Percentiles rank a stretch among this genome's conserved stretches.
These are phyloP conservation scores for Madurella mycetomatis DNA, from an alignment of 2,329 filamentous ascomycete genomes.

Conservation along the genomic window DNA sequence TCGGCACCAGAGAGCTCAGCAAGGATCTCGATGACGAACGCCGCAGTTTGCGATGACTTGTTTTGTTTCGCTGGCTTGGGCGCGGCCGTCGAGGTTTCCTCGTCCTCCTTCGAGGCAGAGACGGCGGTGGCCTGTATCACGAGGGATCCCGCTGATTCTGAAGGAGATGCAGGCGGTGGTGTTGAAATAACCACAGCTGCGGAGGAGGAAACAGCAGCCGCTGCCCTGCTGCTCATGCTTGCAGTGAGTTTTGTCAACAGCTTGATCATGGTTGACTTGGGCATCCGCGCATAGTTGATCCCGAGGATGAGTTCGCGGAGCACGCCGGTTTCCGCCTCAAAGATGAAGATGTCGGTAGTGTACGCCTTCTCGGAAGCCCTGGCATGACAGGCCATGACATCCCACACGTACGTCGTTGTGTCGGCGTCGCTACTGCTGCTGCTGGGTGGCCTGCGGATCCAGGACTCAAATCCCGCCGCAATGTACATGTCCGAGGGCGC, in stretches of 20 bases:
- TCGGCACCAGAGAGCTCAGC: conserved; percentile 35
- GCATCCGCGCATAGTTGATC: conserved; percentile 29
- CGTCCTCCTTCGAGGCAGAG: no score
- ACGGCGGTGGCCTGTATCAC: no score
- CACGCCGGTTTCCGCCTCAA: conserved; percentile 28
- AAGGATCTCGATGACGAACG: conserved; percentile 16
- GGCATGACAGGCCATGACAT: conserved; percentile 6
- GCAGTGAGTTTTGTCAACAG: conserved; percentile 25
- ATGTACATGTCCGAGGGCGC: conserved; percentile 31
- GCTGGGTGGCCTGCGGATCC: conserved; percentile 34
- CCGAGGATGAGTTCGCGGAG: conserved; percentile 34
- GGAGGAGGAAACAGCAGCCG: no score
- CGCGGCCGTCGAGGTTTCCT: no score
- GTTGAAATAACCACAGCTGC: background rate
- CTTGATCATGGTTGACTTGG: conserved; percentile 29
- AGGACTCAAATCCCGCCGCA: conserved; percentile 29
- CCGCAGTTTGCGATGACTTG: background rate
- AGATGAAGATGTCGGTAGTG: conserved; percentile 34
- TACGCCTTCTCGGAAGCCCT: conserved; percentile 25
- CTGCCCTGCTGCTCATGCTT: background rate
- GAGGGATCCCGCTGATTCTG: no score
- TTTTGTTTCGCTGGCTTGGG: no score
- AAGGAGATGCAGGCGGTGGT: no score
- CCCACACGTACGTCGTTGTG: background rate
- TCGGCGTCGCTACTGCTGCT: conserved; percentile 19